A percentile compares a stretch with the other conserved stretches of the same genome.
Evolutionary conservation across 106 monocot genomes (phyloP).

Genomic region (Acanthochlamys bracteata): DNA sequence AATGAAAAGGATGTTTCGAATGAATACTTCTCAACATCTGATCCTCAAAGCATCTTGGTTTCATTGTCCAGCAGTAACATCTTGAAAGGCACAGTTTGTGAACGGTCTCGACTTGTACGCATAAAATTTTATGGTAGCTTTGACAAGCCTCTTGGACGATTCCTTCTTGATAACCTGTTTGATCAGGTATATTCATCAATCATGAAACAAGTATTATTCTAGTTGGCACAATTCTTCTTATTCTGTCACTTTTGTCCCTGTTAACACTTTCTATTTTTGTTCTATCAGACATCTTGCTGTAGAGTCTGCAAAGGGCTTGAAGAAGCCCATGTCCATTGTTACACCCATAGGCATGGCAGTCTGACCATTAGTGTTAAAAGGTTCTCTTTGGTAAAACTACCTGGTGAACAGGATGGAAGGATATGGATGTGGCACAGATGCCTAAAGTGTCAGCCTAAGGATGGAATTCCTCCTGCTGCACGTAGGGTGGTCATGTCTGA

Average conservation of each 20-base stretch:
- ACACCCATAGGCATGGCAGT: slow-evolving; percentile 72
- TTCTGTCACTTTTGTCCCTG: not conserved
- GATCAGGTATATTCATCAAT: slow-evolving; percentile 49
- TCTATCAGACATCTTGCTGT: slow-evolving; percentile 49
- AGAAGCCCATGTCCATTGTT: slow-evolving; percentile 74
- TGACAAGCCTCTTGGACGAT: slow-evolving; percentile 88
- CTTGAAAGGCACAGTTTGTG: slow-evolving; percentile 52
- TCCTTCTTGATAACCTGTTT: slow-evolving; percentile 81
- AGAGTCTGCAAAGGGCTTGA: slow-evolving; percentile 54
- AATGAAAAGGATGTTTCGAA: slow-evolving; percentile 15
- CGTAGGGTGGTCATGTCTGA: slow-evolving; percentile 91
- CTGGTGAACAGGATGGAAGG: slow-evolving; percentile 74
- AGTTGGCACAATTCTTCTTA: not conserved
- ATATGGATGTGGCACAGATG: slow-evolving; percentile 99
- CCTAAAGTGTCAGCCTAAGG: slow-evolving; percentile 49
- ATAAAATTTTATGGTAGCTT: slow-evolving; percentile 91
- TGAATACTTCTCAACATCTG: slow-evolving; percentile 37
- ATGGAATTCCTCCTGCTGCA: slow-evolving; percentile 74
- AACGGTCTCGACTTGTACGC: slow-evolving; percentile 64
- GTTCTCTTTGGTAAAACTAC: slow-evolving; percentile 42
- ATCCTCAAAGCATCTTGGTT: slow-evolving; percentile 83
- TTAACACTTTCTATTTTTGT: not conserved
- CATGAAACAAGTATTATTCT: not conserved
- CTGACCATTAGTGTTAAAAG: slow-evolving; percentile 65
- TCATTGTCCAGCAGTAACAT: slow-evolving; percentile 73